Evolutionary conservation across 495 filamentous ascomycete species (phyloP).

Genomic region (Hyaloscypha hepaticicola): DNA sequence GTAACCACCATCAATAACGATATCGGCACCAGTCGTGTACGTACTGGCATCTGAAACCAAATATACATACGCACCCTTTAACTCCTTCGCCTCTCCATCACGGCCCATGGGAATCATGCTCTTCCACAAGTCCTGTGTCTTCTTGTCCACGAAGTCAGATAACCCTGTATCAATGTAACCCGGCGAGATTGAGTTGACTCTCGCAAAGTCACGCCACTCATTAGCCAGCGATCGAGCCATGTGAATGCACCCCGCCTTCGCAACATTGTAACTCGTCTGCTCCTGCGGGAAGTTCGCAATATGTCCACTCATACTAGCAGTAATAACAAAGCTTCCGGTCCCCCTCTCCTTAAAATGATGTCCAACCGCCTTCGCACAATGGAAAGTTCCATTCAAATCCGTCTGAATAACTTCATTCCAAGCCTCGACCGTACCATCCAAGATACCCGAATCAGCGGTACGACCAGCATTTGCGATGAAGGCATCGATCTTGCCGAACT

Average conservation of each 20-base stretch:
- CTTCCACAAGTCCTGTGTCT: conserved; percentile 71
- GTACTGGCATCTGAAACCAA: conserved; percentile 67
- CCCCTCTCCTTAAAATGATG: conserved; percentile 61
- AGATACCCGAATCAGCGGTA: conserved; percentile 59
- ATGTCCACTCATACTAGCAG: conserved; percentile 62
- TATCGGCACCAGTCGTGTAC: conserved; percentile 51
- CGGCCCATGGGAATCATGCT: conserved; percentile 77
- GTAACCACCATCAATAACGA: conserved; percentile 59
- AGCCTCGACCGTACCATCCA: conserved; percentile 62
- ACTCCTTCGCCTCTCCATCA: conserved; percentile 73
- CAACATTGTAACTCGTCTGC: conserved; percentile 79
- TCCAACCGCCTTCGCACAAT: conserved; percentile 68
- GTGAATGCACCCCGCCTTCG: conserved; percentile 62
- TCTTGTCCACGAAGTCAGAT: conserved; percentile 69
- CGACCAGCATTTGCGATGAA: conserved; percentile 70
- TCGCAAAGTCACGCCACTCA: conserved; percentile 77
- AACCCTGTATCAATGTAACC: conserved; percentile 81
- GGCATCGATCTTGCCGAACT: conserved; percentile 65
- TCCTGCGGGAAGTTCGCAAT: conserved; percentile 78
- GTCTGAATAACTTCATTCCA: conserved; percentile 69
- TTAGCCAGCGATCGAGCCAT: conserved; percentile 60
- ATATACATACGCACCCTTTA: conserved; percentile 84
- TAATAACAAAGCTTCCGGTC: conserved; percentile 62
- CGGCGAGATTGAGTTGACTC: conserved; percentile 71
- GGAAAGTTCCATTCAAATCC: conserved; percentile 63